phyloP scores from a whole-genome alignment of 1,139 yeast species.

The Yamadazyma taylorii region DNA sequence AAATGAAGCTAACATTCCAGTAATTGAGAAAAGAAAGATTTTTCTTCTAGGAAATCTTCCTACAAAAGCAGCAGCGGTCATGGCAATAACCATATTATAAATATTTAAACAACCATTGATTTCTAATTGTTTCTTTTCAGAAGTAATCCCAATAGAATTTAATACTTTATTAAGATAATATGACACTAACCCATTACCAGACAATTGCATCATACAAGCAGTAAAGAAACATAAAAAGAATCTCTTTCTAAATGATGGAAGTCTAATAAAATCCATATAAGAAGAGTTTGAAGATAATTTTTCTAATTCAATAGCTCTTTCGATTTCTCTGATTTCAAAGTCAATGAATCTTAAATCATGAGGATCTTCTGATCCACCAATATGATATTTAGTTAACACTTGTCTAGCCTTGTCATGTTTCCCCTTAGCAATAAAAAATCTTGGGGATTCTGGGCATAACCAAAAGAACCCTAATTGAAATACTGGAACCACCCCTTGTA shows the following conservation, averaged over 20 bases:
- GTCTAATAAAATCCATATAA: conserved; percentile 37
- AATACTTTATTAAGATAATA: conserved; percentile 50
- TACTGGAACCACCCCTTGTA: conserved; percentile 41
- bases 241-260: conserved; percentile 44
- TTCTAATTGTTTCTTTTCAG: conserved; percentile 43
- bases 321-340: conserved; percentile 46
- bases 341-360: conserved; percentile 29
- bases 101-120: conserved; percentile 46
- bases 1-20: conserved; percentile 36
- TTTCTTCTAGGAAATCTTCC: conserved; percentile 42
- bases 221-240: conserved; percentile 33
- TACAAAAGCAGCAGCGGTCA: conserved; percentile 28
- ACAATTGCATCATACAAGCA: conserved; percentile 43
- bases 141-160: conserved; percentile 49
- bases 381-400: conserved; percentile 44
- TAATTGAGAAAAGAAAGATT: conserved; percentile 36
- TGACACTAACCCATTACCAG: conserved; percentile 53
- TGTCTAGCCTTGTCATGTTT: conserved; percentile 35
- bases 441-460: conserved; percentile 48
- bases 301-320: conserved; percentile 36
- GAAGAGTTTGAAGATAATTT: conserved; percentile 22
- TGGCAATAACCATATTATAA: conserved; percentile 38
- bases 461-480: conserved; percentile 26
- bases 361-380: conserved; percentile 31
- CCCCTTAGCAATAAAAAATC: conserved; percentile 39